Evolutionary conservation across 2,329 filamentous ascomycete species (phyloP), one percentile per base, ranked within the genome.

Genomic region (Didymella pomorum): DNA sequence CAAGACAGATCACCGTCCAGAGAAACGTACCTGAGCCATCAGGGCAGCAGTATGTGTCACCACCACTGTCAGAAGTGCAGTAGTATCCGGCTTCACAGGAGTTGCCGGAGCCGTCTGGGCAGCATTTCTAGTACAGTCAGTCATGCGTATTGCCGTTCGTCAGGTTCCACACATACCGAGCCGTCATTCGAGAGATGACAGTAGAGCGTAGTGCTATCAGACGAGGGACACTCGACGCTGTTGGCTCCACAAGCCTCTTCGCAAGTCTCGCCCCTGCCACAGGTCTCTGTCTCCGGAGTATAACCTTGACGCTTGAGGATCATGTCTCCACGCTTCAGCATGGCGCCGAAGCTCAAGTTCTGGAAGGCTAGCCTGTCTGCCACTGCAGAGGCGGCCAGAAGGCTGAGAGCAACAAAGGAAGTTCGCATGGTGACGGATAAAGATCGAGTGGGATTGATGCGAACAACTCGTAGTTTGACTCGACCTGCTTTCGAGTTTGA

Each of bases 61-160:
- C 74, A 43, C 73, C 67, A 51, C 75, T 72, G 70, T 87, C 82
- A 64, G 82, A 79, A n/a, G 84, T 82, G 79, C 87, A 89, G 80
- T 84, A 89, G 79, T 84, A 89, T 48, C 84, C 85, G 16, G 76
- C 72, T 29, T 86, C 82, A 73, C 87, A 89, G 29, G 86, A 85
- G 75, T 86, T 84, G 78, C 87, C 86, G 62, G 78, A 80, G 66
- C 78, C 79, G 67, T 84, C 81, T 41, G 80, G 78, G 72, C 86
- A 89, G 82, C 86, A 89, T 39, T 75, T 78, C 77, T 52, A 18
- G 18, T 18, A 3, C n/a, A 4, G 20, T 28, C 14, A 56, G 41
- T 46, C 16, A 25, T 55, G 9, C n/a, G n/a, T 20, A 18, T 7
- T 25, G 23, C 7, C 23, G 7, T 7, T 25, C 23, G 10, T 29